Base-by-base conservation (phyloP, 2,329 filamentous ascomycete species). In the Drechslerella coelobrocha region DNA sequence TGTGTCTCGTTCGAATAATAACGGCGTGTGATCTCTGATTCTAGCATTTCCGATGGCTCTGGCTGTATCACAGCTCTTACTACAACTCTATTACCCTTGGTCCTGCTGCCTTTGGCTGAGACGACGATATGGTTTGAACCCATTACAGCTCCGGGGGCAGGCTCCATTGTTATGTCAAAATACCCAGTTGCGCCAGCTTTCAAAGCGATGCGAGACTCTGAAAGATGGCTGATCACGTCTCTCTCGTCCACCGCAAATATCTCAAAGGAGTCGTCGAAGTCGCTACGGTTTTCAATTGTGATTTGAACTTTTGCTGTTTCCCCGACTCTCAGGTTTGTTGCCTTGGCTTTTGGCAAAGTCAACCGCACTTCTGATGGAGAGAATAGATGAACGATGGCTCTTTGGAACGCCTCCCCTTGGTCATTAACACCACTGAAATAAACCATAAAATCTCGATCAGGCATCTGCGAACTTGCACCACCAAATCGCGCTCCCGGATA, bases 111-210 rank as follows among this genome's bases (percentile, higher is more conserved):
- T 26, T 63, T 65, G 7, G 48, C 68, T 9, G 45, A 53, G 29
- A 72, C 43, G 5, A 65, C 52, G 12, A 72, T 14, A 37, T 65
- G 41, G n/a, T 48, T 65, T 17, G 48, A 60, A 12, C 68, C 68
- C 9, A 52, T 31, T 10, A 29, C 51, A 6, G 50, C 37, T 10
- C 52, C 51, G 12, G 14, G 17, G 2, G 14, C 34, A 9, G 68
- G 60, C 1, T 53, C 5, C 9, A 72, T 26, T 12, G 51, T 27
- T 2, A 61, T 9, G 7, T 65, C 50, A 23, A 60, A 50, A 17
- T 12, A 39, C 21, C 51, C 55, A 23, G 50, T 43, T 9, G 26
- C 60, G 7, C 68, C 68, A 17, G 59, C 50, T 12, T 51, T 34
- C 6, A 72, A 27, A 8, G 10, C 19, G 7, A 72, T 59, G 29